Percentiles rank a stretch among this genome's conserved stretches.
These are phyloP conservation scores for Nigrospora osmanthi DNA, from an alignment of 2,329 filamentous ascomycete species.

Conservation along the genomic window DNA sequence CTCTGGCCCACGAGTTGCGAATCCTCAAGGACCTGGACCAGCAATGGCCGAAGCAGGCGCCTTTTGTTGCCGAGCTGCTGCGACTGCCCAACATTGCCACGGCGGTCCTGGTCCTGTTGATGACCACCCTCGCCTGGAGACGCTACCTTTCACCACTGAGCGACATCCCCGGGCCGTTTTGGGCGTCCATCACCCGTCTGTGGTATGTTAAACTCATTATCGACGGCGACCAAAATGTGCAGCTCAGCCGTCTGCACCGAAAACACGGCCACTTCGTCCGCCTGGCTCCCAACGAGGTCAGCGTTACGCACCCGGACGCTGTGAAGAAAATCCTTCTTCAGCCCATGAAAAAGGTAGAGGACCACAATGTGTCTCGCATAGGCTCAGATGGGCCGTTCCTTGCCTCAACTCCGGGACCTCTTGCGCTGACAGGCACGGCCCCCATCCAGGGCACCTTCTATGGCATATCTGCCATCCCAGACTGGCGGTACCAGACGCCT, in stretches of 20 bases:
- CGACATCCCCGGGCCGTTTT: constrained; percentile 4
- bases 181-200: constrained; percentile 5
- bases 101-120: no score
- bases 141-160: constrained; percentile 3
- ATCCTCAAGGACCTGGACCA: no score
- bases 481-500: constrained; percentile 6
- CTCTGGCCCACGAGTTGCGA: no score
- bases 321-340: neutral
- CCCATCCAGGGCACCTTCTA: constrained; percentile 2
- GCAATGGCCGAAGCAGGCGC: no score
- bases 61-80: no score
- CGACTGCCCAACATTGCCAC: no score
- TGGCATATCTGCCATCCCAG: constrained; percentile 3
- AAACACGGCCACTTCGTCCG: constrained; percentile 5
- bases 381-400: neutral
- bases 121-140: neutral
- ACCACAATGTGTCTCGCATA: neutral
- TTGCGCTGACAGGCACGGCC: neutral
- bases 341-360: constrained; percentile 1
- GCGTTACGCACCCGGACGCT: neutral
- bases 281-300: constrained; percentile 3
- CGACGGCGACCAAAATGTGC: constrained; percentile 4
- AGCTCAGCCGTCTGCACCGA: constrained; percentile 3
- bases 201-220: constrained; percentile 5
- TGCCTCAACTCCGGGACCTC: neutral